phyloP scores from a whole-genome alignment of 1,139 yeast genomes.

The Suhomyces kunorum region DNA sequence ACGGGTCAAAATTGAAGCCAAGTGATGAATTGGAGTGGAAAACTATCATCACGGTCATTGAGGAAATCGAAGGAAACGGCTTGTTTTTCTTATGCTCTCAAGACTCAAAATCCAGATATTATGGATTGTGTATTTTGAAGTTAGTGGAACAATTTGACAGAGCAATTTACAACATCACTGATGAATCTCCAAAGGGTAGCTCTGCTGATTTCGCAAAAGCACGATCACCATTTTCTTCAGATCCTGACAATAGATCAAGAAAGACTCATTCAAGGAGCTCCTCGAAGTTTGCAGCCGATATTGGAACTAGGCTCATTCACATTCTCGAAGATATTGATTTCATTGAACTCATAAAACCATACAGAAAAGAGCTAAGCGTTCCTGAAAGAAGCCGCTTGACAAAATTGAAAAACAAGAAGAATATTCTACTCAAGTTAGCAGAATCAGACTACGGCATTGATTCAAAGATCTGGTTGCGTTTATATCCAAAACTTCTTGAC shows the following conservation, averaged over 20 bases:
- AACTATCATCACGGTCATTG: slow-evolving; percentile 77
- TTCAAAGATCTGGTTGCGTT: slow-evolving; percentile 90
- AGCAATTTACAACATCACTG: slow-evolving; percentile 61
- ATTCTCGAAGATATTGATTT: slow-evolving; percentile 73
- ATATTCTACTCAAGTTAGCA: slow-evolving; percentile 70
- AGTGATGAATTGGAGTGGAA: slow-evolving; percentile 77
- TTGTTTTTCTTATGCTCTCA: slow-evolving; percentile 88
- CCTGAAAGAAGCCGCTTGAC: slow-evolving; percentile 78
- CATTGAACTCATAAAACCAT: slow-evolving; percentile 60
- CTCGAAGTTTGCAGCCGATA: slow-evolving; percentile 75
- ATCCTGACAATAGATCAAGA: slow-evolving; percentile 2
- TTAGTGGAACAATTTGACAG: slow-evolving; percentile 84
- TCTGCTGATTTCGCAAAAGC: slow-evolving; percentile 1
- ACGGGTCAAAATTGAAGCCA: slow-evolving; percentile 33
- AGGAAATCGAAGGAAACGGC: slow-evolving; percentile 96
- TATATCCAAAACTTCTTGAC: slow-evolving; percentile 74
- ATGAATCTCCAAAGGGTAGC: slow-evolving; percentile 12
- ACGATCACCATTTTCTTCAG: slow-evolving; percentile 6
- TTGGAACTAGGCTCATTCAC: slow-evolving; percentile 77
- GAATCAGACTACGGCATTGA: slow-evolving; percentile 95
- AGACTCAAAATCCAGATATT: slow-evolving; percentile 69
- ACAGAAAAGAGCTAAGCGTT: slow-evolving; percentile 64
- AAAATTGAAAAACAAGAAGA: slow-evolving; percentile 63
- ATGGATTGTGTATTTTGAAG: slow-evolving; percentile 73
- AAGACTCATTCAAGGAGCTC: slow-evolving; percentile 57